Conservation (phyloP, 805 yeast species). For the Tetrapisispora arboricola region DNA sequence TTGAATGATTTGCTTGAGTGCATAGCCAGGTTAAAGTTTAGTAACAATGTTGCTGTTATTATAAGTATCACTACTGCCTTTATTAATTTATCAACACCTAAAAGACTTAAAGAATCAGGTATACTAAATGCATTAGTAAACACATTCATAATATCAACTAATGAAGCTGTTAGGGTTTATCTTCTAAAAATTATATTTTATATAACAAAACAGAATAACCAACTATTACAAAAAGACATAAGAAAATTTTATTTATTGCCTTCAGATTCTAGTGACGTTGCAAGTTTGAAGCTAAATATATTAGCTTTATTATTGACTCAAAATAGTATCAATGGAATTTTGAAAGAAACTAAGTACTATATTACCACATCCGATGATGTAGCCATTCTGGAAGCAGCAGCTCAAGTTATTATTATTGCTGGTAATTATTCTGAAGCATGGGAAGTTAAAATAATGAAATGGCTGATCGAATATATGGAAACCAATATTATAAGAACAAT, state of each 20-base stretch:
- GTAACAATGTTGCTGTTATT: conserved; percentile 50
- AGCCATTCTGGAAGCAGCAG: conserved; percentile 35
- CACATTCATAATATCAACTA: conserved; percentile 28
- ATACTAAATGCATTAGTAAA: conserved; percentile 44
- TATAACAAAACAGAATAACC: conserved; percentile 27
- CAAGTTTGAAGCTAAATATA: conserved; percentile 49
- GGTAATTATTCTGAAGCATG: conserved; percentile 41
- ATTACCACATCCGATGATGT: conserved; percentile 26
- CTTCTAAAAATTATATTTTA: conserved; percentile 40
- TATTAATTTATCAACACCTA: conserved; percentile 48
- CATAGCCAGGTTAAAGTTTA: conserved; percentile 37
- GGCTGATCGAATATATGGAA: conserved; percentile 49
- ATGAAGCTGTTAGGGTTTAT: conserved; percentile 26
- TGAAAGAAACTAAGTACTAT: conserved; percentile 56
- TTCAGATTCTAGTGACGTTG: conserved; percentile 35
- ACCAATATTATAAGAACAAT: conserved; percentile 12
- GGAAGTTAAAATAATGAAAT: conserved; percentile 45
- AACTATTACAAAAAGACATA: conserved; percentile 29
- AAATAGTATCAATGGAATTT: conserved; percentile 39
- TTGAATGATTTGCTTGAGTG: conserved; percentile 42
- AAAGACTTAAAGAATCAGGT: conserved; percentile 36
- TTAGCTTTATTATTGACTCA: conserved; percentile 49
- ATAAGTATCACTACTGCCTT: conserved; percentile 50
- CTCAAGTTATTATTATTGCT: conserved; percentile 53
- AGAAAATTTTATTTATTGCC: conserved; percentile 49